Base-by-base conservation (phyloP, 2,329 filamentous ascomycete species). In the Coniosporium tulheliwenetii region DNA sequence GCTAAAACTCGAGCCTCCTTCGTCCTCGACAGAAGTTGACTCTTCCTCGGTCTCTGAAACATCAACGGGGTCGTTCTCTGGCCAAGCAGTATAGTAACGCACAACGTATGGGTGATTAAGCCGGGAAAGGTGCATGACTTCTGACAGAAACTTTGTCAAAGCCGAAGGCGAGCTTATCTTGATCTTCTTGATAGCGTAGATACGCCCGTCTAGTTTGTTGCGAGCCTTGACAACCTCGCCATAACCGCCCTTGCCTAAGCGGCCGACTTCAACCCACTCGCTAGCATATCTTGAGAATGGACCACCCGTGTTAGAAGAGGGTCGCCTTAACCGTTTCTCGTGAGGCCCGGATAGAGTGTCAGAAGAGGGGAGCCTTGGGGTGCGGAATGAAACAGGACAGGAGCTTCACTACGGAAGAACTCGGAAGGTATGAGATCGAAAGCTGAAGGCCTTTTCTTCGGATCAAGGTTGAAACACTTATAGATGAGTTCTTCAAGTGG, bases 161-260 rank as follows among this genome's bases (percentile, higher is more conserved):
- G 70, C 67, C 9, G 79, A 72, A 19, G 81, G 74, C 1, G 85
- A 85, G 39, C 80, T 79, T 49, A 91, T 84, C 1, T 79, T 85
- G 45, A 98, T 91, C 57, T 96, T 95, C 59, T 98, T 98, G 56
- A 98, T 84, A 13, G 91, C 91, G 60, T 96, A 98, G 36, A 93
- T 80, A 43, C 87, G 83, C 1, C 85, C 85, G 56, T 96, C 91
- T 3, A 95, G 75, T 62, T 91, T 94, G 59, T 94, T 93, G 30
- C 89, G 76, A 2, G 89, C 89, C 58, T 94, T 93, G 41, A 96
- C 85, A 15, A 98, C 91, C 61, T 95, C 85, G 5, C 91, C 91
- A 61, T 94, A 98, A 0, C 89, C 91, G 36, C 91, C 91, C 57
- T 89, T 93, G 2, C 91, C 91, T 10, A 98, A 69, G 4, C 83